These are phyloP conservation scores for Taphrina confusa DNA, from an alignment of 1,139 yeast species.

Conservation along the genomic window DNA sequence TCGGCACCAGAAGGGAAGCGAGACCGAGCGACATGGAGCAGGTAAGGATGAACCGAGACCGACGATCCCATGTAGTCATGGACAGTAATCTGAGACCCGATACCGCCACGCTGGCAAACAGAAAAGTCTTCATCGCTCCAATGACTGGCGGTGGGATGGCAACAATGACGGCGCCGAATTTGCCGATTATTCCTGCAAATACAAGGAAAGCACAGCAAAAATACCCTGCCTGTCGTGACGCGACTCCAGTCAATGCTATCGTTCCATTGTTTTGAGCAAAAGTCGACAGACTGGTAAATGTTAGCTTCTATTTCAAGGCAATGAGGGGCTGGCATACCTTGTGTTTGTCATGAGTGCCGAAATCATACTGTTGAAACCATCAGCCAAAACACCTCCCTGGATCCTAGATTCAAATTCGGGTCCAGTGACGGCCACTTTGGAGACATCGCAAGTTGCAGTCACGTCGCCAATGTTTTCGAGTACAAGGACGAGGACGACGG, in stretches of 20 bases:
- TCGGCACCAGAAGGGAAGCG: slow-evolving; percentile 72
- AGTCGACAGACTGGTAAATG: slow-evolving; percentile 51
- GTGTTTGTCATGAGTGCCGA: slow-evolving; percentile 68
- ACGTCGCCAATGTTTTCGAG: slow-evolving; percentile 94
- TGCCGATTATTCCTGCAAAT: slow-evolving; percentile 82
- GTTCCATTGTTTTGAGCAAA: slow-evolving; percentile 96
- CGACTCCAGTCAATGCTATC: slow-evolving; percentile 85
- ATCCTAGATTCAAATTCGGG: slow-evolving; percentile 74
- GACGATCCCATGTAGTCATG: slow-evolving; percentile 69
- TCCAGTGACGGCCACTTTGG: slow-evolving; percentile 80
- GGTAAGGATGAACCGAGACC: slow-evolving; percentile 82
- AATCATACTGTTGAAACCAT: slow-evolving; percentile 66
- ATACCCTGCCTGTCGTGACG: slow-evolving; percentile 79
- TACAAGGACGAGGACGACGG: slow-evolving; percentile 74
- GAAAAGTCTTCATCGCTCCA: slow-evolving; percentile 91
- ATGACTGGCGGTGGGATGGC: slow-evolving; percentile 81
- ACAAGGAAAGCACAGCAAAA: slow-evolving; percentile 84
- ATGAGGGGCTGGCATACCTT: slow-evolving; percentile 77
- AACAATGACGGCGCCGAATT: slow-evolving; percentile 85
- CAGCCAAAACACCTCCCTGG: slow-evolving; percentile 90
- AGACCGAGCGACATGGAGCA: slow-evolving; percentile 74
- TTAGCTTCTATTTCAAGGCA: slow-evolving; percentile 59
- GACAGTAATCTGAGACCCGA: slow-evolving; percentile 83
- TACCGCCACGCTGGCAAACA: slow-evolving; percentile 84
- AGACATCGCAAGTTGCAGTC: slow-evolving; percentile 89